Base-by-base conservation (phyloP, 768 basidiomycete species). In the Astraeus odoratus region DNA sequence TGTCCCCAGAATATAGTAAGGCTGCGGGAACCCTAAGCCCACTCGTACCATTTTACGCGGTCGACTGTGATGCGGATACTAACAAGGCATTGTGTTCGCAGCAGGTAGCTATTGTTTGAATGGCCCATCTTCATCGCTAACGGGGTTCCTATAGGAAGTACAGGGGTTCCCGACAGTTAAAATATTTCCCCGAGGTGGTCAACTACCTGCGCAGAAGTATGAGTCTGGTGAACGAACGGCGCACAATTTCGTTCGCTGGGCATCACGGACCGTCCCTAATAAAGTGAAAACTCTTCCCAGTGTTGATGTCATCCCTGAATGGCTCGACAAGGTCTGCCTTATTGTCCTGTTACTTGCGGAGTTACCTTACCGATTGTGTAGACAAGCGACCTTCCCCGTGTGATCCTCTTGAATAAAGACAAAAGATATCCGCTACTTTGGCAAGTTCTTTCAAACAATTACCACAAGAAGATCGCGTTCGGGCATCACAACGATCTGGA, bases 161-260 rank as follows among this genome's bases (percentile, higher is more conserved):
- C 73, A 93, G 65, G 93, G 93, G 2, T 97, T 93, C 75, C 93
- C 93, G 2, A 96, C 93, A 3, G 71, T 97, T 62, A 97, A 97
- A 70, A 81, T 83, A 2, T 97, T 84, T 68, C 90, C 93, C 9
- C 75, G 84, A 33, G 93, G 92, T 7, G 71, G 68, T 8, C 70
- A 77, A 43, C 59, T 78, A 3, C 70, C 76, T 1, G 73, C 86
- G 1, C 73, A 85, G 50, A 66, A 73, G 16, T 95, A 84, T 58
- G 77, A 88, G 0, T 67, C 69, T 10, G 70, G 72, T 16, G 83
- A 91, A 51, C 78, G 93, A 36, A 84, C 81, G 39, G 77, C 83
- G 1, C 80, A 70, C 24, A 76, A 76, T 6, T 67, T 97, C 57
- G 83, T 82, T 60, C 80, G 87, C 53, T 94, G 78, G 69, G 88